A percentile compares a stretch with the other conserved stretches of the same genome.
These are phyloP conservation scores for Clathrus columnatus DNA, from an alignment of 768 basidiomycete genomes.

Conservation along the genomic window DNA sequence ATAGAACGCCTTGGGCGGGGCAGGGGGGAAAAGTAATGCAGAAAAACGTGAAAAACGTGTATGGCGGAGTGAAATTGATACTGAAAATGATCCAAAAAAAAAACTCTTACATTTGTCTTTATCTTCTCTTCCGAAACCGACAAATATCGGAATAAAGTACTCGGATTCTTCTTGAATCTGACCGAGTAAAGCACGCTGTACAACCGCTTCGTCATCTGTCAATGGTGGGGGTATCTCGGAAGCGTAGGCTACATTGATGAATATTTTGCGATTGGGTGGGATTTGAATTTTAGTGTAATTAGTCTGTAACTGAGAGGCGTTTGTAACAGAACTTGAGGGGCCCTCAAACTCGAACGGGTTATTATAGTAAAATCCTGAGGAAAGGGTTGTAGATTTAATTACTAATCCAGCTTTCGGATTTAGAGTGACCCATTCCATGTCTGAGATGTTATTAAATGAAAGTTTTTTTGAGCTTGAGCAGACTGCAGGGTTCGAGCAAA, in stretches of 20 bases:
- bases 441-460: too few species aligned
- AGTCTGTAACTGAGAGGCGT: too few species aligned
- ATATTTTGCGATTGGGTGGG: slow-evolving; percentile 50
- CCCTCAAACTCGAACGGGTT: slow-evolving; percentile 16
- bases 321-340: too few species aligned
- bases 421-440: slow-evolving; percentile 28
- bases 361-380: slow-evolving; percentile 29
- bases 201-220: slow-evolving; percentile 41
- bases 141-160: slow-evolving; percentile 64
- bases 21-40: neutral
- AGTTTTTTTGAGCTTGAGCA: too few species aligned
- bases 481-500: too few species aligned
- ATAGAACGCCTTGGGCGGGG: neutral
- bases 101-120: slow-evolving; percentile 55
- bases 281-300: slow-evolving; percentile 24
- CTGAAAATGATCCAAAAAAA: slow-evolving; percentile 6
- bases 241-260: slow-evolving; percentile 71
- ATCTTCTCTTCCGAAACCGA: slow-evolving; percentile 55
- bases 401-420: slow-evolving; percentile 63
- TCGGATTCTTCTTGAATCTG: slow-evolving; percentile 35
- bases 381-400: slow-evolving; percentile 46
- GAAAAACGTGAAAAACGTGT: neutral
- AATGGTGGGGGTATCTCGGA: slow-evolving; percentile 56
- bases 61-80: slow-evolving; percentile 5
- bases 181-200: slow-evolving; percentile 50